Base-by-base conservation (phyloP, 2,329 filamentous ascomycete species). In the Epicoccum nigrum region DNA sequence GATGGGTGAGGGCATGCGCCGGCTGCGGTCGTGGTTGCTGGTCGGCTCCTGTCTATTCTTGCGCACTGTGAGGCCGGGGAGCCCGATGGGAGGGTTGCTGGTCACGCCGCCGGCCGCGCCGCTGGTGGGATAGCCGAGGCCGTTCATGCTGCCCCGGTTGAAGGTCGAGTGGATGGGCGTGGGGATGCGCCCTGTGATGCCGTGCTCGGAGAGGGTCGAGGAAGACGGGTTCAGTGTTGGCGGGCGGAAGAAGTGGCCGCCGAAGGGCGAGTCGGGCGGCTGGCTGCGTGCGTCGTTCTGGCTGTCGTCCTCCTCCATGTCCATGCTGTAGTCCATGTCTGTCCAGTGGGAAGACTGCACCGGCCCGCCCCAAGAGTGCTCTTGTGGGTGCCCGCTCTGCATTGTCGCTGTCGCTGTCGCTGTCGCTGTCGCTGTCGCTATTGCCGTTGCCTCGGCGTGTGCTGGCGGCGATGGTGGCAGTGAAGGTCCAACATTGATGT, bases 111-210 rank as follows among this genome's bases (percentile, higher is more conserved):
- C 67, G 21, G 67, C 67, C 31, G 67, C 56, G 39, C 65, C 65
- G 42, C 67, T 66, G 20, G 56, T 64, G 4, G 68, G 62, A 44
- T 68, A 69, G 11, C 60, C 60, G 15, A 68, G 35, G 1, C 69
- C 67, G 46, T 51, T 62, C 63, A 65, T 65, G 39, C 52, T 54
- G 9, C 63, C 58, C 40, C 62, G 58, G 46, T 65, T 65, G 46
- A 75, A 76, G 1, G 61, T 70, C 39, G 70, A 62, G 45, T 74
- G 69, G 45, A 76, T 76, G 33, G 74, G 74, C 17, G 74, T 75
- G 2, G 73, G 72, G 46, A 76, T 67, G n/a, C 73, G 54, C 52
- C 68, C 33, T 55, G 63, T 60, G 51, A 51, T 56, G 58, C 59
- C 16, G 34, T 41, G 31, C 4, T 52, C 49, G 7, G 34, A 64